phyloP scores from a whole-genome alignment of 352 stramenopile genomes.

The Phytophthora uliginosa region DNA sequence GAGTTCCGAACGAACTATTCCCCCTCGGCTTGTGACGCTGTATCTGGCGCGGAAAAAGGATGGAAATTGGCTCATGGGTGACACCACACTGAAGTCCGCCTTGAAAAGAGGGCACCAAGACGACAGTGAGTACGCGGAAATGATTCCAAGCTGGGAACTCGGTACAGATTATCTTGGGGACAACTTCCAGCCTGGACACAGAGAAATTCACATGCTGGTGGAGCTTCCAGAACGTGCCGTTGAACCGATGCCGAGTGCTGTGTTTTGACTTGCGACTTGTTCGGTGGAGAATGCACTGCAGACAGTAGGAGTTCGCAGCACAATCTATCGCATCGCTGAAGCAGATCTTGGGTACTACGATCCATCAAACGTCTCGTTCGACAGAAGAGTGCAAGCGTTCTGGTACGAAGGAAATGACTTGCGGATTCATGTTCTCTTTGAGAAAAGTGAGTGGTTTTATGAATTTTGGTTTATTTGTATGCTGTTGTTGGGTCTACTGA shows the following conservation, averaged over 20 bases:
- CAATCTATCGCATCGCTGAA: background rate
- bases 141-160: background rate
- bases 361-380: background rate
- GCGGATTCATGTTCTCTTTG: background rate
- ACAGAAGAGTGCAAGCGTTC: background rate
- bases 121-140: background rate
- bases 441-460: background rate
- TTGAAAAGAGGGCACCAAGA: background rate
- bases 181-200: background rate
- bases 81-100: background rate
- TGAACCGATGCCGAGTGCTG: background rate
- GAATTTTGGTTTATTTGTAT: background rate
- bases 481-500: background rate
- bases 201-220: constrained; percentile 1
- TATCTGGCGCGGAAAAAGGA: background rate
- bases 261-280: background rate
- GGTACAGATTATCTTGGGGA: background rate
- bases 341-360: constrained; percentile 1
- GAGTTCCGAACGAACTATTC: background rate
- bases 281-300: background rate
- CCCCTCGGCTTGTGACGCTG: background rate
- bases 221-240: background rate
- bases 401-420: background rate
- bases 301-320: background rate
- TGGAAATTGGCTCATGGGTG: background rate